Evolutionary conservation across 2,329 filamentous ascomycete genomes (phyloP), one percentile per base, ranked within the genome.

Genomic region (Sarocladium strictum): DNA sequence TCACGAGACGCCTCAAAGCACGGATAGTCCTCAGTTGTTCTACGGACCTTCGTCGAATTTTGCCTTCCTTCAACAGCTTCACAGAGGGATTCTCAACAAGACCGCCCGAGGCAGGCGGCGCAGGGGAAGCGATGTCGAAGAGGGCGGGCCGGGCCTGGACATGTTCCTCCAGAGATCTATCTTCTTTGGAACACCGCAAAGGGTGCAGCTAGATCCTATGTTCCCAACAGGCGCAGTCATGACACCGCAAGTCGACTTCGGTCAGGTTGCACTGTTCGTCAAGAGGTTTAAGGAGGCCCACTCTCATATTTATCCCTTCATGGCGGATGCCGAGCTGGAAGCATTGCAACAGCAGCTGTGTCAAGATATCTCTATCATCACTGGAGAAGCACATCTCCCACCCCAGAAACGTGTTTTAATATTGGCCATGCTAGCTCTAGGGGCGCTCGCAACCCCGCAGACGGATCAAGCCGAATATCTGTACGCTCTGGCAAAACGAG

Each of bases 21-120:
- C 58, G 58, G 40, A 56, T 63, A 33, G 55, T 33, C 65, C 75
- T 15, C 72, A 76, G 57, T 63, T 76, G 0, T 76, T 76, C 59
- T 76, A 76, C 61, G 73, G 73, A 0, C 70, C 74, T 1, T 74
- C 74, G 0, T 76, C 73, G 0, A 73, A 76, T 57, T 76, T 76
- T 29, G 67, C 73, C 0, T 65, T 76, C 1, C 69, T 68, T 41
- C 63, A 67, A 35, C 65, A 67, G 54, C 65, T 67, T 32, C 43
- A 49, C n/a, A 4, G 43, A 11, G 43, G 43, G 3, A 27, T 49
- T 19, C 23, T 49, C 3, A 49, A 12, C 43, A 49, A 27, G n/a
- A 32, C 43, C 9, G 43, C 43, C 9, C 21, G 43, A 29, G 43
- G 43, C 3, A 29, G 23, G 12, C 43, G 43, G 43, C 23, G 23